Conservation (phyloP, 108 stramenopile species). For the Cyclostephanos tholiformis region DNA sequence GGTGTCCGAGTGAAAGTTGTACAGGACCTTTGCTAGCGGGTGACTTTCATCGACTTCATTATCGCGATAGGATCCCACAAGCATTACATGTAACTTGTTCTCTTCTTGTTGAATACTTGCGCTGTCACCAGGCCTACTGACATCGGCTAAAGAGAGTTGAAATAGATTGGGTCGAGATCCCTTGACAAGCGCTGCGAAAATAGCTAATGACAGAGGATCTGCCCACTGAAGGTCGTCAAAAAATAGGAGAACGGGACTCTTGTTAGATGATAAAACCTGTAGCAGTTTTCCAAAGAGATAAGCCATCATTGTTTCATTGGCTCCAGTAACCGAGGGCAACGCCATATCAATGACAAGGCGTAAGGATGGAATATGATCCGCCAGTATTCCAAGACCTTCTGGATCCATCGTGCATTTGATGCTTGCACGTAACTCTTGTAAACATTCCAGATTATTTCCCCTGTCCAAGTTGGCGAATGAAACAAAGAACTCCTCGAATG, state of each 20-base stretch:
- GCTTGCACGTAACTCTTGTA: slow-evolving; percentile 7
- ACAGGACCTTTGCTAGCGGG: slow-evolving; percentile 12
- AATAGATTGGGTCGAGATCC: slow-evolving; percentile 19
- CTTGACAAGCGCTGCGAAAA: slow-evolving; percentile 48
- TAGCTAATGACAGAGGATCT: slow-evolving; percentile 48
- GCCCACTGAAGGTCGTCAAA: slow-evolving; percentile 74
- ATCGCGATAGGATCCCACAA: slow-evolving; percentile 56
- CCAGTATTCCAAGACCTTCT: slow-evolving; percentile 8
- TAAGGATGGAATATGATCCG: slow-evolving; percentile 28
- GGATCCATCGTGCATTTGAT: slow-evolving; percentile 10
- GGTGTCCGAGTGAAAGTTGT: slow-evolving; percentile 7
- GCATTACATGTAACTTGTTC: slow-evolving; percentile 17
- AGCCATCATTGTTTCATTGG: slow-evolving; percentile 20
- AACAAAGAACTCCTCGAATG: slow-evolving; percentile 27
- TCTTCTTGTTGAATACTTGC: neutral
- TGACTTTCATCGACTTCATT: slow-evolving; percentile 48
- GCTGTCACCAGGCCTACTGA: neutral
- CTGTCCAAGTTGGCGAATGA: neutral
- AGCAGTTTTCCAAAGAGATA: slow-evolving; percentile 23
- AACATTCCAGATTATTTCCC: neutral
- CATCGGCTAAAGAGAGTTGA: neutral
- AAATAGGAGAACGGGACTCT: slow-evolving; percentile 40
- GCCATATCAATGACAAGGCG: slow-evolving; percentile 1
- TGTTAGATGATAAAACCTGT: slow-evolving; percentile 11
- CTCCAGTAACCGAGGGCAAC: neutral